Conservation (phyloP, 2,329 filamentous ascomycete genomes). For the Alternaria sp. region DNA sequence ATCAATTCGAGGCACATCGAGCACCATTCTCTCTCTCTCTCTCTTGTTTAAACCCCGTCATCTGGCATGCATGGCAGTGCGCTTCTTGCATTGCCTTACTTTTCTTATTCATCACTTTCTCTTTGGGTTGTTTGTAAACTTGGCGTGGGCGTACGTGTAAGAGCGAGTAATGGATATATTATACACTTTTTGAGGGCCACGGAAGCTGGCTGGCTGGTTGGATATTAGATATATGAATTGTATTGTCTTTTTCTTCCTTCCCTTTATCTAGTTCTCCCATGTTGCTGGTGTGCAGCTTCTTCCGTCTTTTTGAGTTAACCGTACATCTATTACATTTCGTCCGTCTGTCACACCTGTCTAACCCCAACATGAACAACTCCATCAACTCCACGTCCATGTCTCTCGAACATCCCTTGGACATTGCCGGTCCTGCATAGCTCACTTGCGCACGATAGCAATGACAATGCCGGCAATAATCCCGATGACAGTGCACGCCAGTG, state of each 20-base stretch:
- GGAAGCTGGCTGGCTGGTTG: background rate
- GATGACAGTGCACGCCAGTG: too few species aligned
- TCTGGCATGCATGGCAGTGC: slow-evolving; percentile 37
- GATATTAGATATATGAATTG: background rate
- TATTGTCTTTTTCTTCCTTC: background rate
- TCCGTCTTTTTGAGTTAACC: too few species aligned
- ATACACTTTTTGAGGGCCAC: background rate
- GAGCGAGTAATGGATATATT: slow-evolving; percentile 1
- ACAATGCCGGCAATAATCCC: too few species aligned
- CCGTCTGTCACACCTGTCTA: too few species aligned
- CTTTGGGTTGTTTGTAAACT: background rate
- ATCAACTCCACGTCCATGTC: too few species aligned
- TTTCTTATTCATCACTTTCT: slow-evolving; percentile 3
- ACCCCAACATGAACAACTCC: too few species aligned
- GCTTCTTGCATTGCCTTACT: slow-evolving; percentile 32
- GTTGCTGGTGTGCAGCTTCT: too few species aligned
- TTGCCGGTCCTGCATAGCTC: too few species aligned
- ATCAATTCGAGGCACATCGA: slow-evolving; percentile 3
- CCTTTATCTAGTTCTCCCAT: too few species aligned
- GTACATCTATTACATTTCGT: too few species aligned
- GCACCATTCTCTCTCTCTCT: background rate
- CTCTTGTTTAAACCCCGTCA: slow-evolving; percentile 16
- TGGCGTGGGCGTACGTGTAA: background rate
- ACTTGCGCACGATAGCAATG: too few species aligned
- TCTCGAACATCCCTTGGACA: too few species aligned